phyloP scores from a whole-genome alignment of 257 asterid genomes.

The Solanum clarkiae region DNA sequence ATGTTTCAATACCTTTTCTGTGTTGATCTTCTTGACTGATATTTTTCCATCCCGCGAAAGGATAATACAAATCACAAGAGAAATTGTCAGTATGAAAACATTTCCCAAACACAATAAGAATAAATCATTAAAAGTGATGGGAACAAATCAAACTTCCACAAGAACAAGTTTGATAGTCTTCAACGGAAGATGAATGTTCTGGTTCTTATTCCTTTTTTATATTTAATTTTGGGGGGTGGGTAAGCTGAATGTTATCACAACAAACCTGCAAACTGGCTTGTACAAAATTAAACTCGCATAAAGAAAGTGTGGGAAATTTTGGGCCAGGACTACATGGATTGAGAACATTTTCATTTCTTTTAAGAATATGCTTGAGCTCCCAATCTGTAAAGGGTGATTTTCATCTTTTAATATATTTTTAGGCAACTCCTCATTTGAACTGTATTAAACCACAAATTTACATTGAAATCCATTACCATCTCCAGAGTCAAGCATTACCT shows the following conservation, averaged over 20 bases:
- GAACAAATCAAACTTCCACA: not conserved
- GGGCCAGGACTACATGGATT: not conserved
- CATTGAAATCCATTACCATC: not conserved
- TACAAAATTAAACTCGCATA: not conserved
- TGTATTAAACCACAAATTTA: not conserved
- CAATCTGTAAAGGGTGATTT: not conserved
- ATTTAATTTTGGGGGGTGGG: not conserved
- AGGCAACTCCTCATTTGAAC: not conserved
- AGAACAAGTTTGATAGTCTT: not conserved
- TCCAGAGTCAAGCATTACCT: not conserved
- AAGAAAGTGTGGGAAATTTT: not conserved
- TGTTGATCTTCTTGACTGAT: conserved; percentile 69
- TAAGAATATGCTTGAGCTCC: not conserved
- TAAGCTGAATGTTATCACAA: not conserved
- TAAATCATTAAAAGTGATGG: not conserved
- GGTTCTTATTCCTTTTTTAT: not conserved
- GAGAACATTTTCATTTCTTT: not conserved
- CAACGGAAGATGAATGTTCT: not conserved
- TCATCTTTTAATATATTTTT: not conserved
- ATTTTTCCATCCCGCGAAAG: conserved; percentile 20
- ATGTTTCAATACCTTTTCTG: conserved; percentile 50
- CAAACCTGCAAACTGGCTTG: not conserved
- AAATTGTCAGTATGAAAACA: not conserved
- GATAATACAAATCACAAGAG: not conserved
- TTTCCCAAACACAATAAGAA: not conserved